Evolutionary conservation across 345 rosid species (phyloP).

Genomic region (Arabidopsis thaliana): DNA sequence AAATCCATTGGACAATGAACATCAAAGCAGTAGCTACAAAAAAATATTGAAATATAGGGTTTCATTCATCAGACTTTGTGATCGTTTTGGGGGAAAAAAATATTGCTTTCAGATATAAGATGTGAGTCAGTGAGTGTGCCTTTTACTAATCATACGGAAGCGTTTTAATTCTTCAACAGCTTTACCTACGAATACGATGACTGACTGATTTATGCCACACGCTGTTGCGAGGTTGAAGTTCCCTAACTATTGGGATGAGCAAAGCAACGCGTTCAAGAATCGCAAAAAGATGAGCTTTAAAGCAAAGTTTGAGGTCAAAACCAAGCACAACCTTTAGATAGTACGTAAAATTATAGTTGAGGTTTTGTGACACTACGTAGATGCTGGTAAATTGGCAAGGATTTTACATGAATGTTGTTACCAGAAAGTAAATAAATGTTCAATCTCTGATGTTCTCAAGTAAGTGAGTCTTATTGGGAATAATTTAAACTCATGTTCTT

Average conservation of each 20-base stretch:
- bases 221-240: constrained; percentile 83
- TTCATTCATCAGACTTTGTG: too few relatives aligned
- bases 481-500: not conserved
- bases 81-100: too few relatives aligned
- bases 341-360: not conserved
- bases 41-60: too few relatives aligned
- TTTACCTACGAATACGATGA: constrained; percentile 54
- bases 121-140: too few relatives aligned
- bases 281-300: constrained; percentile 80
- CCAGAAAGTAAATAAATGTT: constrained; percentile 3
- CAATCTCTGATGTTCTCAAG: constrained; percentile 8
- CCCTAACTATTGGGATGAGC: constrained; percentile 88
- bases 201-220: constrained; percentile 89
- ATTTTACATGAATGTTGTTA: not conserved
- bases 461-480: not conserved
- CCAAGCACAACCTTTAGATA: not conserved
- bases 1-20: too few relatives aligned
- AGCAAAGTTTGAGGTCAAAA: constrained; percentile 7
- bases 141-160: not conserved
- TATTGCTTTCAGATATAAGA: too few relatives aligned
- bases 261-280: constrained; percentile 55
- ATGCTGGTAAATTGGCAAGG: not conserved
- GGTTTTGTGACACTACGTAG: constrained; percentile 9
- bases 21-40: too few relatives aligned
- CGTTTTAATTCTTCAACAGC: constrained; percentile 39